Percentiles rank a stretch among this genome's conserved stretches.
phyloP scores from a whole-genome alignment of 179 eudicot species.

The Spergularia azorica region DNA sequence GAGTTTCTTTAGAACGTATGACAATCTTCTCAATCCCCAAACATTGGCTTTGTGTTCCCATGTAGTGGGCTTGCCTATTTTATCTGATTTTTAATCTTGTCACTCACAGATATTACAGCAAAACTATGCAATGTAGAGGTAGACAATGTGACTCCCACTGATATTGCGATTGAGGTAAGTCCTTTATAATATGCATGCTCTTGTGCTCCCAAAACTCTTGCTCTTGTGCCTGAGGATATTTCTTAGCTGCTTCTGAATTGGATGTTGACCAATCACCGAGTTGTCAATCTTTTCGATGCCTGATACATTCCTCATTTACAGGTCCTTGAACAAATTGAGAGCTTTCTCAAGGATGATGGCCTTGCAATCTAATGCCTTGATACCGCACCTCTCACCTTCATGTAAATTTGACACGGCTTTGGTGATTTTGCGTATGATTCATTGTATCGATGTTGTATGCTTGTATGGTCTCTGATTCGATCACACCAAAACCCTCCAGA shows the following conservation, averaged over 20 bases:
- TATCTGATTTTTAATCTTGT: background rate
- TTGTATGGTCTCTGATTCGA: background rate
- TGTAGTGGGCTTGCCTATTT: background rate
- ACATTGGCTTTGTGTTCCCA: background rate
- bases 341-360: slow-evolving; percentile 40
- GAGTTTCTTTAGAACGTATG: slow-evolving; percentile 84
- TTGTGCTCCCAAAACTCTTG: background rate
- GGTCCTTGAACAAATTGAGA: slow-evolving; percentile 67
- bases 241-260: background rate
- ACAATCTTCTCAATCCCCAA: background rate
- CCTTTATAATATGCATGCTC: background rate
- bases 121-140: slow-evolving; percentile 67
- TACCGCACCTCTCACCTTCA: background rate
- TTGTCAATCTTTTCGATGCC: background rate
- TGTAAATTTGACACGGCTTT: background rate
- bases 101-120: slow-evolving; percentile 60
- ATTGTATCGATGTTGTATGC: background rate
- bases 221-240: background rate
- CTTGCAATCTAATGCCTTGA: slow-evolving; percentile 15
- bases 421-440: background rate
- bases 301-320: slow-evolving; percentile 24
- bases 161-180: slow-evolving; percentile 71
- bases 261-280: no score
- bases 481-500: background rate
- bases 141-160: slow-evolving; percentile 57